These are phyloP conservation scores for Epichloe coenophiala DNA, from an alignment of 2,329 filamentous ascomycete species.

Conservation along the genomic window DNA sequence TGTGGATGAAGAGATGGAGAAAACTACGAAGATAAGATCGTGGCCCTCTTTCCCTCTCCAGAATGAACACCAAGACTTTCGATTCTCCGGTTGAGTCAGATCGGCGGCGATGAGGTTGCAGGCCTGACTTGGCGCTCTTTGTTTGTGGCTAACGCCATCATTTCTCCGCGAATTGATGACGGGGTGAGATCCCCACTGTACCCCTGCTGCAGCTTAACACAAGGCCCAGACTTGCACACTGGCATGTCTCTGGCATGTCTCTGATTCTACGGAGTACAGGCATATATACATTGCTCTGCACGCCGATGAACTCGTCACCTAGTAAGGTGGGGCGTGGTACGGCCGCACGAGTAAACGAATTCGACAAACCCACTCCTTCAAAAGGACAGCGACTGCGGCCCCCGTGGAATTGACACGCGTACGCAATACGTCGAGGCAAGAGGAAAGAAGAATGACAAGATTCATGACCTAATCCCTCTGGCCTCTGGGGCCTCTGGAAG, in stretches of 20 bases:
- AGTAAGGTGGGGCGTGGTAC: too few species aligned
- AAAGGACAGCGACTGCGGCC: too few species aligned
- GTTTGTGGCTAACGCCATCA: neutral
- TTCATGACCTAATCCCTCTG: too few species aligned
- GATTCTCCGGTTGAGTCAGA: neutral
- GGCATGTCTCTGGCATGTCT: neutral
- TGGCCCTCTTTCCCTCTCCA: too few species aligned
- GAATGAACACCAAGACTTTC: neutral
- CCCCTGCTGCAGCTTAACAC: neutral
- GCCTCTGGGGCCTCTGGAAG: too few species aligned
- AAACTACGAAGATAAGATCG: neutral
- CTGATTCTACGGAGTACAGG: neutral
- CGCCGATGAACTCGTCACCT: neutral
- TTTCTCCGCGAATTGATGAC: neutral
- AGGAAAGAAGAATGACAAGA: too few species aligned
- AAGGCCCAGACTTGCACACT: neutral
- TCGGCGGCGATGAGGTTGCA: neutral
- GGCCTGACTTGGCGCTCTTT: neutral
- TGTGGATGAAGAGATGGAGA: slow-evolving; percentile 1
- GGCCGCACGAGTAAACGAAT: too few species aligned
- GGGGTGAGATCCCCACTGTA: neutral
- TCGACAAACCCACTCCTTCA: too few species aligned
- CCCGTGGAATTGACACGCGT: too few species aligned
- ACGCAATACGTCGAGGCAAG: too few species aligned
- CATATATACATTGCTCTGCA: neutral